phyloP scores from a whole-genome alignment of 2,329 filamentous ascomycete genomes.

The Metarhizium sp. region DNA sequence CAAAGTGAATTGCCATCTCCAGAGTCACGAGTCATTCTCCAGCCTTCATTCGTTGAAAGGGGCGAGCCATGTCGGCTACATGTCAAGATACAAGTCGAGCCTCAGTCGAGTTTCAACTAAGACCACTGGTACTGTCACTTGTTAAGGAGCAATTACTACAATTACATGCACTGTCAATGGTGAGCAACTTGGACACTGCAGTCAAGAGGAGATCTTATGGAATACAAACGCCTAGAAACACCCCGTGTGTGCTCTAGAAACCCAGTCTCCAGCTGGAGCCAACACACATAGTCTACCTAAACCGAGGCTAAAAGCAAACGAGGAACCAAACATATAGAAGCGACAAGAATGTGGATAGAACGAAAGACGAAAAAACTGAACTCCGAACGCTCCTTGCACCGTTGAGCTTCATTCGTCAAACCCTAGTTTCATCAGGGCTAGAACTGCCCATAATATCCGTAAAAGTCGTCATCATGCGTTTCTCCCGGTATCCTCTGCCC shows the following conservation, averaged over 20 bases:
- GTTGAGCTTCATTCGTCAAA: background rate
- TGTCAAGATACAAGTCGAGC: background rate
- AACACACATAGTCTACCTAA: conserved; percentile 6
- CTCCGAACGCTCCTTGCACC: background rate
- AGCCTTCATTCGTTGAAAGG: background rate
- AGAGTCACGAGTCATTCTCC: background rate
- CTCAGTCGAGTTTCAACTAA: background rate
- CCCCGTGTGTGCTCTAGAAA: conserved; percentile 2
- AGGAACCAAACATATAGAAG: background rate
- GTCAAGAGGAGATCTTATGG: background rate
- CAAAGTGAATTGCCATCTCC: background rate
- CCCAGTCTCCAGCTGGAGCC: conserved; percentile 1
- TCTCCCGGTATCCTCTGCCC: background rate
- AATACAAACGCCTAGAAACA: conserved; percentile 2
- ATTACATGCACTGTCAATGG: background rate
- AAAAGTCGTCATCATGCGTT: background rate
- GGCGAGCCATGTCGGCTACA: background rate
- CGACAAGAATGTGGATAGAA: background rate
- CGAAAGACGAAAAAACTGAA: background rate
- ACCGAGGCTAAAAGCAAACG: background rate
- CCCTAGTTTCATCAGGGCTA: background rate
- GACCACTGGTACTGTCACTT: background rate
- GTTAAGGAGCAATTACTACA: background rate
- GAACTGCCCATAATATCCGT: background rate
- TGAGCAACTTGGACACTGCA: background rate